Conservation (phyloP, 1,284 basidiomycete species). For the Ceratobasidium sp. region DNA sequence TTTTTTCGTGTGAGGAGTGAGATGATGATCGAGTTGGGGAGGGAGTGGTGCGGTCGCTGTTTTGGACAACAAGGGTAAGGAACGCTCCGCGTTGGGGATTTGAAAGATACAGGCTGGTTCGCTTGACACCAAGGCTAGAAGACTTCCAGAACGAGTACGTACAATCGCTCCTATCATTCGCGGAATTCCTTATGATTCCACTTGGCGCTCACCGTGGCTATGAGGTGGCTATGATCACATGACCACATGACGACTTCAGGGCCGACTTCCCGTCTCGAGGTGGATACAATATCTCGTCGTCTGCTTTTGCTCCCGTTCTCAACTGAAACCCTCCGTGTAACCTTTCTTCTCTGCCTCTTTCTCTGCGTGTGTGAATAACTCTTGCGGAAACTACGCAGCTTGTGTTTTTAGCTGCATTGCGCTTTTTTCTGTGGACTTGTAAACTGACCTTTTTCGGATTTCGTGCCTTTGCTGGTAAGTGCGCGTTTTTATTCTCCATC, state of each 20-base stretch:
- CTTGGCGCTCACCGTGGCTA: too few species aligned
- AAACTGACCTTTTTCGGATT: constrained; percentile 1
- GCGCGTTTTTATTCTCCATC: neutral
- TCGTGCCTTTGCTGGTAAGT: constrained; percentile 11
- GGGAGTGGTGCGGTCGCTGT: too few species aligned
- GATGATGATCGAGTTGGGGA: too few species aligned
- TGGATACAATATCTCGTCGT: neutral
- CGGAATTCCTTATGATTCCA: neutral
- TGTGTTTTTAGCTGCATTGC: constrained; percentile 18
- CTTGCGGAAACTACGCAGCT: constrained; percentile 6
- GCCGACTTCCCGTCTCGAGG: constrained; percentile 41
- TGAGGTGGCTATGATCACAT: neutral
- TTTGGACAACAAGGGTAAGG: too few species aligned
- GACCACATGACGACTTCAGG: constrained; percentile 34
- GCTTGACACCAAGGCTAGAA: too few species aligned
- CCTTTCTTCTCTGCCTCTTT: constrained; percentile 18
- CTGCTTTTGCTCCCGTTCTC: constrained; percentile 10
- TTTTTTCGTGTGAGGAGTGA: too few species aligned
- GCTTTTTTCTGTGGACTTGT: neutral
- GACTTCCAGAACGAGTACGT: too few species aligned
- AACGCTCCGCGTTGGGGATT: too few species aligned
- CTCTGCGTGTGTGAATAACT: constrained; percentile 19
- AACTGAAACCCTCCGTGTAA: constrained; percentile 17
- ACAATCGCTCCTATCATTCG: neutral
- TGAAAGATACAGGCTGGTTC: too few species aligned